Evolutionary conservation across 495 filamentous ascomycete genomes (phyloP).

Genomic region (Astrothelium macrocarpum): DNA sequence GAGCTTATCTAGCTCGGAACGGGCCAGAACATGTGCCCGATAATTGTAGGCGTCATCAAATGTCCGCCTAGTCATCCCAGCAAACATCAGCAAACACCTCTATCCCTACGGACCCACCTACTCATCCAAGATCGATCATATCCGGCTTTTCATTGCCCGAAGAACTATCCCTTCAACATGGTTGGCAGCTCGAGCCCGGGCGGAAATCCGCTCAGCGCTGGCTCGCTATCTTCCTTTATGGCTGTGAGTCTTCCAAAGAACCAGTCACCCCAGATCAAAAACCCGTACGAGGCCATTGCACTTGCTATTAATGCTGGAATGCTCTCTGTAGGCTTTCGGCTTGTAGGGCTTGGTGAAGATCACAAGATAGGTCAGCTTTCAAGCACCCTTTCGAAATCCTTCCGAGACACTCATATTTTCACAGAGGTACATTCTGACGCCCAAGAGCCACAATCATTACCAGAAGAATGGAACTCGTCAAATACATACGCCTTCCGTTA

Average conservation of each 20-base stretch:
- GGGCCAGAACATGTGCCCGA: background rate
- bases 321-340: conserved; percentile 66
- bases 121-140: no score
- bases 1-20: background rate
- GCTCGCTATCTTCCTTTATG: conserved; percentile 37
- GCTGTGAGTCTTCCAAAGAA: conserved; percentile 44
- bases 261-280: conserved; percentile 53
- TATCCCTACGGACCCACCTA: no score
- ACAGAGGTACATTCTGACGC: conserved; percentile 43
- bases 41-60: background rate
- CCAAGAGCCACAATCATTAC: conserved; percentile 46
- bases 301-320: conserved; percentile 80
- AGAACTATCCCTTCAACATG: no score
- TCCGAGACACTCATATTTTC: conserved; percentile 4
- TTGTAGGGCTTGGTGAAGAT: conserved; percentile 76
- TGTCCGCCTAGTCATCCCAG: background rate
- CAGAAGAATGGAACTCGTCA: conserved; percentile 64
- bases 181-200: conserved; percentile 8
- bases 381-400: background rate
- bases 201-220: conserved; percentile 30
- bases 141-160: background rate
- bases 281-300: conserved; percentile 73
- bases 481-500: conserved; percentile 75
- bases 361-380: conserved; percentile 48
- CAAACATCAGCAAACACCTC: no score